These are phyloP conservation scores for Stramenopiles sp. DNA, from an alignment of 352 stramenopile genomes.

Conservation along the genomic window DNA sequence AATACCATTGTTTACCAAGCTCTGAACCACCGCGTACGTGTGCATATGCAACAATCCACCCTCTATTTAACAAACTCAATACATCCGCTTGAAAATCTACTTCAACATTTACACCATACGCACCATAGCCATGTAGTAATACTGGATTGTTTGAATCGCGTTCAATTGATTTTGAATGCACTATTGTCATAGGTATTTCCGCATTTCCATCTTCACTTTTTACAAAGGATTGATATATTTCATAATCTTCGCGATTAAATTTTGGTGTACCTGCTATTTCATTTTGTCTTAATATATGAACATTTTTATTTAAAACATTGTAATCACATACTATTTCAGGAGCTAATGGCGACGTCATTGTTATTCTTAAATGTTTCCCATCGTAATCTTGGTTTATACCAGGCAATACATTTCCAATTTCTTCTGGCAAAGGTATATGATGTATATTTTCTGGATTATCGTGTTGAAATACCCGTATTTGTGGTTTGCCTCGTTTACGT, in stretches of 20 bases:
- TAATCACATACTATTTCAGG: constrained; percentile 38
- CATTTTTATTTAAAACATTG: background rate
- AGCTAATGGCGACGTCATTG: constrained; percentile 40
- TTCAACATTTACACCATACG: constrained; percentile 60
- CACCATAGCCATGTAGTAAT: constrained; percentile 59
- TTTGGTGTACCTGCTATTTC: constrained; percentile 32
- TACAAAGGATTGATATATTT: background rate
- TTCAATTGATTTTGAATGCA: constrained; percentile 35
- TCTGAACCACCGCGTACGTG: constrained; percentile 65
- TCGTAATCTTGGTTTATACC: constrained; percentile 51
- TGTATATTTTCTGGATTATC: constrained; percentile 15
- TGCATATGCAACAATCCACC: constrained; percentile 61
- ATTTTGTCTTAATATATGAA: constrained; percentile 19
- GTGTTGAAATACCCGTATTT: constrained; percentile 35
- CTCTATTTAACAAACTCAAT: constrained; percentile 49
- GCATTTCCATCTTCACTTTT: background rate
- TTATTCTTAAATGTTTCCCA: constrained; percentile 37
- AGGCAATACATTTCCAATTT: constrained; percentile 35
- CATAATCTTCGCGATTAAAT: constrained; percentile 10
- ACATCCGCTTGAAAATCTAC: constrained; percentile 56
- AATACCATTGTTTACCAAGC: constrained; percentile 56
- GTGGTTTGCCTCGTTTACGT: constrained; percentile 37
- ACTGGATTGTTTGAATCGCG: constrained; percentile 42
- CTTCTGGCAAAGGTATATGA: constrained; percentile 33
- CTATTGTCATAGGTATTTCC: constrained; percentile 39